These are phyloP conservation scores for Vanderwaltozyma yarrowii DNA, from an alignment of 805 yeast genomes.

Conservation along the genomic window DNA sequence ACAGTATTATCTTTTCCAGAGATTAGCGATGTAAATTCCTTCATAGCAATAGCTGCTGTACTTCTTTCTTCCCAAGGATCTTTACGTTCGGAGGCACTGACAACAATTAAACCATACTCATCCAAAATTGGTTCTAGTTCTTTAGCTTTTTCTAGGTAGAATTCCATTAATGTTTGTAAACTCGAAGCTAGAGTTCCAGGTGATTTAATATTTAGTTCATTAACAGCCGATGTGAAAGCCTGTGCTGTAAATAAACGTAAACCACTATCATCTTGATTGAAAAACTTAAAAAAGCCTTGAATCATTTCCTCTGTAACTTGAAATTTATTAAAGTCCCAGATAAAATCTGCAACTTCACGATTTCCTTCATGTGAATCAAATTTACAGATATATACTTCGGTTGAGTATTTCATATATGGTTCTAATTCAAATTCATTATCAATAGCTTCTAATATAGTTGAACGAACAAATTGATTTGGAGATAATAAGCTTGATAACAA, in stretches of 20 bases:
- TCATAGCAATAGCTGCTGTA: conserved; percentile 64
- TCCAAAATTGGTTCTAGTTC: conserved; percentile 75
- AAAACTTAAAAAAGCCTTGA: conserved; percentile 38
- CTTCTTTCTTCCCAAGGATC: conserved; percentile 83
- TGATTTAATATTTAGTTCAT: conserved; percentile 26
- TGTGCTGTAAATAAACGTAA: conserved; percentile 64
- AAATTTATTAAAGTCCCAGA: conserved; percentile 75
- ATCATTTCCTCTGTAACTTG: conserved; percentile 28
- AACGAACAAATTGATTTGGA: conserved; percentile 62
- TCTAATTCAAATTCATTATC: conserved; percentile 64
- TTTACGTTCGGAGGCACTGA: conserved; percentile 46
- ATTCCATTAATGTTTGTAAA: conserved; percentile 38
- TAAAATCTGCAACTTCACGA: conserved; percentile 59
- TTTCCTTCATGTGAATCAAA: conserved; percentile 62
- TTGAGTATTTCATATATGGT: conserved; percentile 37
- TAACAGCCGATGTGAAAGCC: conserved; percentile 51
- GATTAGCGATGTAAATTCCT: conserved; percentile 42
- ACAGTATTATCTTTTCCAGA: conserved; percentile 32
- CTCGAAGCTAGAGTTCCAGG: conserved; percentile 25
- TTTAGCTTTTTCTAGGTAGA: conserved; percentile 49
- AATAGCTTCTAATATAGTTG: conserved; percentile 68
- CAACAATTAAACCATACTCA: conserved; percentile 67
- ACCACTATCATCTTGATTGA: conserved; percentile 50
- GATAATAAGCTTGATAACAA: conserved; percentile 48
- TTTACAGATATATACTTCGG: conserved; percentile 68